Percentiles rank a stretch among this genome's conserved stretches.
These are phyloP conservation scores for Xylaria scruposa DNA, from an alignment of 495 filamentous ascomycete genomes.

Conservation along the genomic window DNA sequence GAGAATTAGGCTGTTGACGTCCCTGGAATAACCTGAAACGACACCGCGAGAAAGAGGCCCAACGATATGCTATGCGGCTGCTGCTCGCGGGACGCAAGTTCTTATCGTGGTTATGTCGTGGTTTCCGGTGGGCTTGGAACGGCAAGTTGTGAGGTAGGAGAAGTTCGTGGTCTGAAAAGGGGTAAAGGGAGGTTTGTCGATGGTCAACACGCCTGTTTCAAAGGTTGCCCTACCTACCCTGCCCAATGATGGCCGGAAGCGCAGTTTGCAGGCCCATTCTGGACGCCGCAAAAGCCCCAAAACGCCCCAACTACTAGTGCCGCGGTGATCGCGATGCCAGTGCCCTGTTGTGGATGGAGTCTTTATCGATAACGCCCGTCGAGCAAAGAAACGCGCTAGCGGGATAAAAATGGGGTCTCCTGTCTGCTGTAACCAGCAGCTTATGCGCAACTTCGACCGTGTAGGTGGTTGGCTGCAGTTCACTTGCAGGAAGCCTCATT, in stretches of 20 bases:
- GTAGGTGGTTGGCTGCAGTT: background rate
- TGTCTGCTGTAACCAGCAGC: too few species aligned
- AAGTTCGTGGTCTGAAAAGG: conserved; percentile 24
- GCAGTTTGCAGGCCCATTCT: background rate
- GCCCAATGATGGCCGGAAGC: conserved; percentile 23
- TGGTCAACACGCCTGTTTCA: conserved; percentile 22
- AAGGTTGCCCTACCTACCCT: conserved; percentile 14
- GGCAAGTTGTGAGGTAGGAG: background rate
- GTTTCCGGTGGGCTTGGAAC: background rate
- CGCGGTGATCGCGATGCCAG: background rate
- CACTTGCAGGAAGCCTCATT: conserved; percentile 1
- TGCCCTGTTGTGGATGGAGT: background rate
- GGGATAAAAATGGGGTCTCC: background rate
- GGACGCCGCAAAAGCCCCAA: conserved; percentile 5
- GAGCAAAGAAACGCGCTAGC: conserved; percentile 1
- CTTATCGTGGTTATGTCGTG: background rate
- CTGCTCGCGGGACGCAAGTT: conserved; percentile 10
- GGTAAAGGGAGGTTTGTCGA: conserved; percentile 25
- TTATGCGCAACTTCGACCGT: background rate
- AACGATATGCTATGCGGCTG: background rate
- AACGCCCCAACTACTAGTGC: background rate
- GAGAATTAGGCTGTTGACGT: conserved; percentile 27
- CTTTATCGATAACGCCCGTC: conserved; percentile 16
- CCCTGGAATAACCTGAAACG: conserved; percentile 17
- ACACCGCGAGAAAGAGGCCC: conserved; percentile 11